Conservation (phyloP, 148 eudicot genomes). For the Vaccinium macrocarpon region DNA sequence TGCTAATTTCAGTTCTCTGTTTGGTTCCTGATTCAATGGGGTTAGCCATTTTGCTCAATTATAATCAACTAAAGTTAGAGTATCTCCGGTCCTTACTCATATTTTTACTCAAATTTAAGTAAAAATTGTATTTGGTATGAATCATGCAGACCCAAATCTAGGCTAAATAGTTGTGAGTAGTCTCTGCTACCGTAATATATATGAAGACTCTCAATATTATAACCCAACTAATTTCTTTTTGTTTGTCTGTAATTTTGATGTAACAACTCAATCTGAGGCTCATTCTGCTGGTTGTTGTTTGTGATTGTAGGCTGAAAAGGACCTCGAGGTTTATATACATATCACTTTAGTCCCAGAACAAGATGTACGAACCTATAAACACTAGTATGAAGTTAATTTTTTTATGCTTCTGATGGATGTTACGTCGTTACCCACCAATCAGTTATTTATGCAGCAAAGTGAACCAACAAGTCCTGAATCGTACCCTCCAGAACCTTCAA, state of each 20-base stretch:
- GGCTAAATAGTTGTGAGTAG: not conserved
- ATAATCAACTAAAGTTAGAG: not conserved
- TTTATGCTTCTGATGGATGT: not conserved
- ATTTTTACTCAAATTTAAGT: not conserved
- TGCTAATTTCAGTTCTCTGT: constrained; percentile 5
- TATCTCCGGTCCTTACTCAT: not conserved
- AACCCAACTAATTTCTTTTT: not conserved
- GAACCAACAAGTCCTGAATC: constrained; percentile 64
- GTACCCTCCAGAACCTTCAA: constrained; percentile 51
- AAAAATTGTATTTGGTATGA: not conserved
- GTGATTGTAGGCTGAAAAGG: constrained; percentile 80
- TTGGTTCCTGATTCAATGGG: not conserved
- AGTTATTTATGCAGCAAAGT: constrained; percentile 46
- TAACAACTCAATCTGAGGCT: not conserved
- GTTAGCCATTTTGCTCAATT: not conserved
- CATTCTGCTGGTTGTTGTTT: constrained; percentile 1
- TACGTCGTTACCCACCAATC: not conserved
- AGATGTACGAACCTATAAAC: constrained; percentile 49
- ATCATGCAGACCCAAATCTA: not conserved
- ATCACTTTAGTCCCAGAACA: constrained; percentile 71
- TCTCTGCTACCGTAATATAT: not conserved
- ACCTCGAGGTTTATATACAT: constrained; percentile 86
- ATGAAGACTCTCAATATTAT: not conserved
- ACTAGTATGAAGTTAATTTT: not conserved
- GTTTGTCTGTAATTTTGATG: not conserved